These are phyloP conservation scores for Erucastrum elatum DNA, from an alignment of 345 rosid species.

Conservation along the genomic window DNA sequence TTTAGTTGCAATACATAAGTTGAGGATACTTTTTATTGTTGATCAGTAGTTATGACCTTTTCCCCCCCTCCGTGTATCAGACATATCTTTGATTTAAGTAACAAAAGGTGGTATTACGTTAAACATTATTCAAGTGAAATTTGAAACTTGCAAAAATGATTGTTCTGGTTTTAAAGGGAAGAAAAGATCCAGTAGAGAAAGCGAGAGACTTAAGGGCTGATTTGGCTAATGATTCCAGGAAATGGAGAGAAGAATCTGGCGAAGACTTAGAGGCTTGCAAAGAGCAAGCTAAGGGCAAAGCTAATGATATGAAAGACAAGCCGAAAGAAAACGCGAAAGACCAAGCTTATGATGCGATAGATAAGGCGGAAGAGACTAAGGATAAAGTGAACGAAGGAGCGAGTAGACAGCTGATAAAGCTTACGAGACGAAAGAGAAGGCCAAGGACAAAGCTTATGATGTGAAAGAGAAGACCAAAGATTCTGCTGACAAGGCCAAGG, in stretches of 20 bases:
- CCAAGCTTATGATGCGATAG: background rate
- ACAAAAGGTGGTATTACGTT: background rate
- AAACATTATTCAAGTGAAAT: background rate
- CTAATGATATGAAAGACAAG: background rate
- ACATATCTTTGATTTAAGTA: background rate
- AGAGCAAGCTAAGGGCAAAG: background rate
- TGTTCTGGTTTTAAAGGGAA: conserved; percentile 14
- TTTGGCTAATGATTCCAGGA: conserved; percentile 28
- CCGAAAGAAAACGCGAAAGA: background rate
- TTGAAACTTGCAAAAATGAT: background rate
- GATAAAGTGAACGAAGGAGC: background rate
- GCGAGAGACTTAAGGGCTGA: conserved; percentile 31
- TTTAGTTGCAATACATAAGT: background rate
- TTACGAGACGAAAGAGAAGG: conserved; percentile 6
- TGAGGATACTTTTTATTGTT: background rate
- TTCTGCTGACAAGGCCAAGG: background rate
- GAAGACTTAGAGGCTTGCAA: background rate
- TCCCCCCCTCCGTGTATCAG: background rate
- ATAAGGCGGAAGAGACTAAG: background rate
- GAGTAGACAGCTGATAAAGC: conserved; percentile 13
- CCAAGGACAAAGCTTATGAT: conserved; percentile 25
- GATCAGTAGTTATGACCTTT: background rate
- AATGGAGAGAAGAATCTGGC: background rate
- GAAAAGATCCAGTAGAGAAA: conserved; percentile 25
- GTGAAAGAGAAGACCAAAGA: background rate